Conservation (phyloP, 176 grass and related monocot species). For the Zoysia japonica region DNA sequence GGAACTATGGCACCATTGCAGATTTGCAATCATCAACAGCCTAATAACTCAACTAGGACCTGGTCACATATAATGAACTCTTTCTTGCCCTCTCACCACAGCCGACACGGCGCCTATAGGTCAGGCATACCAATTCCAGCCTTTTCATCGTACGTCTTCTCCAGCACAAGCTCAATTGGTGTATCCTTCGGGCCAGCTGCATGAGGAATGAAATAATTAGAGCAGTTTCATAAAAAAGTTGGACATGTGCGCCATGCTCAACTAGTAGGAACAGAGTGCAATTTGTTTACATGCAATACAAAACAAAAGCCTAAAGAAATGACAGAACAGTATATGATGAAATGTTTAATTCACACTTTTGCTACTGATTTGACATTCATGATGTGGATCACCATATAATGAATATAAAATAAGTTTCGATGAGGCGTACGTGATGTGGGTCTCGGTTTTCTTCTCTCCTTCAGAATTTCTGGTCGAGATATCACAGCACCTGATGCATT, state of each 20-base stretch:
- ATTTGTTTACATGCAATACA: no score
- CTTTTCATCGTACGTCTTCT: slow-evolving; percentile 91
- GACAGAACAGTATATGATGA: no score
- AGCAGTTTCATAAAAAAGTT: not conserved
- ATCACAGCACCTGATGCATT: slow-evolving; percentile 76
- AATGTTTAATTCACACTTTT: no score
- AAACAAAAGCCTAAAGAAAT: no score
- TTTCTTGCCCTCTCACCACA: no score
- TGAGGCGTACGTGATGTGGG: slow-evolving; percentile 61
- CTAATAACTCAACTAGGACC: not conserved
- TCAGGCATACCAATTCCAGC: no score
- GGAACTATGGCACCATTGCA: not conserved
- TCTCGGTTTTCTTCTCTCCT: slow-evolving; percentile 84
- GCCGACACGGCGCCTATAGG: no score
- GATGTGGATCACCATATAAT: slow-evolving; percentile 47
- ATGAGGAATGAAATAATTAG: not conserved
- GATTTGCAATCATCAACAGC: not conserved
- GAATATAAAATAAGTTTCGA: slow-evolving; percentile 25
- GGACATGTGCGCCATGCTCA: not conserved
- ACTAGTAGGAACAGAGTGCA: no score
- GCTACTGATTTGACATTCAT: slow-evolving; percentile 16
- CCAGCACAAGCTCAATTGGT: slow-evolving; percentile 67
- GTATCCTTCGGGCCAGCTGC: slow-evolving; percentile 80
- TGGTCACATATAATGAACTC: no score
- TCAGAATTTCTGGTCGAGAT: slow-evolving; percentile 88